Percentiles rank a stretch among this genome's conserved stretches.
These are phyloP conservation scores for Parastagonospora avenae DNA, from an alignment of 2,329 filamentous ascomycete species.

Conservation along the genomic window DNA sequence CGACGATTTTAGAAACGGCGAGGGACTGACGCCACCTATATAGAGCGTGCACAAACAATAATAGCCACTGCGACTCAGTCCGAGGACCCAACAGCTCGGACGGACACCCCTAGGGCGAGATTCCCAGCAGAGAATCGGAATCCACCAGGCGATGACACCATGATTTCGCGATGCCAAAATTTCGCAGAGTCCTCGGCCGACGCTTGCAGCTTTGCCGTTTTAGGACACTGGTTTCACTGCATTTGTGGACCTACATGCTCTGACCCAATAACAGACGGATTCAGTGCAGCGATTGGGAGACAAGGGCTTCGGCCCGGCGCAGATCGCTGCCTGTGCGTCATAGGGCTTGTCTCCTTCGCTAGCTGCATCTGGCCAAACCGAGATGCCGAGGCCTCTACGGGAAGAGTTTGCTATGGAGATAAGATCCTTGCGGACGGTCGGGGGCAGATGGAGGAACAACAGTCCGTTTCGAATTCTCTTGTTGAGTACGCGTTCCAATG, in stretches of 20 bases:
- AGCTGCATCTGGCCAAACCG: background rate
- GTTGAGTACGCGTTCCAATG: background rate
- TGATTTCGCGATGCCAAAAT: constrained; percentile 14
- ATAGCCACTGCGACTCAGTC: constrained; percentile 3
- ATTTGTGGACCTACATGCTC: background rate
- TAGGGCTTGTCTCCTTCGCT: constrained; percentile 1
- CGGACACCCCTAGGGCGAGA: background rate
- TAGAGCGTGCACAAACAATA: background rate
- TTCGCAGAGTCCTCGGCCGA: constrained; percentile 15
- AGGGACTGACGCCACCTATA: constrained; percentile 20
- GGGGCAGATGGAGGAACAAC: background rate
- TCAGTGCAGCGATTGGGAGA: constrained; percentile 1
- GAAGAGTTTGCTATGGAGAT: constrained; percentile 1
- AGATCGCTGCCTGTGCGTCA: constrained; percentile 6
- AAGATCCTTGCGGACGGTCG: background rate
- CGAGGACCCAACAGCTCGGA: background rate
- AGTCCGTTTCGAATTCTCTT: background rate
- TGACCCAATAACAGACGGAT: background rate
- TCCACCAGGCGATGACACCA: constrained; percentile 18
- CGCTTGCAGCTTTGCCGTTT: background rate
- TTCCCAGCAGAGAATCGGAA: background rate
- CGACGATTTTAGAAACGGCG: constrained; percentile 1
- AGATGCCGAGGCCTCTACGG: constrained; percentile 1
- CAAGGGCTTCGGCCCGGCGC: background rate
- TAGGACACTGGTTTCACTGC: background rate